Evolutionary conservation across 176 grass and related monocot species (phyloP).

Genomic region (Otatea glauca): DNA sequence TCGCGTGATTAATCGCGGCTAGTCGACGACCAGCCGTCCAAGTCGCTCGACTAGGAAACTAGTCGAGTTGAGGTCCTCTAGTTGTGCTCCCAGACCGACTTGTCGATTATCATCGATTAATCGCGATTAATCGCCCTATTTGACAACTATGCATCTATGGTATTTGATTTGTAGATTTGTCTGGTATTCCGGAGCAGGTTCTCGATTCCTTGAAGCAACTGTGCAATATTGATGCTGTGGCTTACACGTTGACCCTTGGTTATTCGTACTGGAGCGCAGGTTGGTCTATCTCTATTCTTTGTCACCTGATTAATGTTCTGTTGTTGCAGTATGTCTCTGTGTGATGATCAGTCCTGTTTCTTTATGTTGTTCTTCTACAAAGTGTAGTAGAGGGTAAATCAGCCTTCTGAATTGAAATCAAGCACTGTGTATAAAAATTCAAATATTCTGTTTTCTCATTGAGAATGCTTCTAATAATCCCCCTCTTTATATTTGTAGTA

Average conservation of each 20-base stretch:
- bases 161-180: constrained; percentile 69
- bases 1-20: too few species aligned
- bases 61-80: too few species aligned
- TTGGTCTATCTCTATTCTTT: constrained; percentile 53
- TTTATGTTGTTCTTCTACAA: too few species aligned
- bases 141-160: too few species aligned
- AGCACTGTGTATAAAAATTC: not conserved
- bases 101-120: too few species aligned
- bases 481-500: too few species aligned
- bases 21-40: too few species aligned
- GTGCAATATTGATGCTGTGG: constrained; percentile 71
- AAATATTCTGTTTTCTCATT: constrained; percentile 1
- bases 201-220: constrained; percentile 70
- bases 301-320: constrained; percentile 3
- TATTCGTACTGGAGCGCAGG: constrained; percentile 93
- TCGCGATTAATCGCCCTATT: too few species aligned
- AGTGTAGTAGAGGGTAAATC: not conserved
- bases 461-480: not conserved
- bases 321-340: not conserved
- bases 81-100: too few species aligned
- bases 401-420: not conserved
- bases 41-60: too few species aligned
- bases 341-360: not conserved
- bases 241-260: constrained; percentile 76
- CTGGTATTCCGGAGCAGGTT: constrained; percentile 62